Base-by-base conservation (phyloP, 208 protist species). In the Phytomonas serpens region DNA sequence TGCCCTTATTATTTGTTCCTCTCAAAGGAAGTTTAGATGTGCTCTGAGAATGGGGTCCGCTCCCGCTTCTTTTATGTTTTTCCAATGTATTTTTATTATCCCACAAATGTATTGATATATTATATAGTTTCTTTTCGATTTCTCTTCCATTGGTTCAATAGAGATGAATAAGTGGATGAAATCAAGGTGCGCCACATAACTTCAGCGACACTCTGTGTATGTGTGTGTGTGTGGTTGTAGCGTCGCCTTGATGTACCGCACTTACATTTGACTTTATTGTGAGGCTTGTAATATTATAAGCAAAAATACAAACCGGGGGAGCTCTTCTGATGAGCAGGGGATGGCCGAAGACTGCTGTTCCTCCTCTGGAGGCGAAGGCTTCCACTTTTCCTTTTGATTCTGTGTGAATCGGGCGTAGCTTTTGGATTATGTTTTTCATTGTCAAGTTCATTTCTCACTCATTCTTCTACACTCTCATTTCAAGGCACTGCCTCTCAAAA, bases 11-110 rank as follows among this genome's bases (percentile, higher is more conserved):
- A 27, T 57, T 23, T 19, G 2, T 47, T 57, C 19, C 23, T 16
- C 1, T 4, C 23, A 19, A 57, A 57, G 19, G 47, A 57, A 27
- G 47, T 27, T 57, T 57, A 57, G 13, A 5, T 57, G 47, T 23
- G 19, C 47, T 57, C 47, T 57, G 19, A 1, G 47, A 57, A 19
- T 57, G 47, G 19, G 27, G 23, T 27, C 47, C 16, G 19, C 47
- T 27, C 47, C 27, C 16, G 23, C 27, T 57, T 57, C 16, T 51
- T 23, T 51, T 63, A 4, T 63, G 29, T 32, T 64, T 51, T 61
- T 31, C 65, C 61, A 47, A 62, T 64, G 47, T 33, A 27, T 30
- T 36, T 57, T 34, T 36, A 51, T 63, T 40, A 74, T 40, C 10
- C 61, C 61, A 31, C 36, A 34, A 36, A 27, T 29, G 36, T 67